Evolutionary conservation across 2,329 filamentous ascomycete species (phyloP).

Genomic region (Paraconiothyrium sp.): DNA sequence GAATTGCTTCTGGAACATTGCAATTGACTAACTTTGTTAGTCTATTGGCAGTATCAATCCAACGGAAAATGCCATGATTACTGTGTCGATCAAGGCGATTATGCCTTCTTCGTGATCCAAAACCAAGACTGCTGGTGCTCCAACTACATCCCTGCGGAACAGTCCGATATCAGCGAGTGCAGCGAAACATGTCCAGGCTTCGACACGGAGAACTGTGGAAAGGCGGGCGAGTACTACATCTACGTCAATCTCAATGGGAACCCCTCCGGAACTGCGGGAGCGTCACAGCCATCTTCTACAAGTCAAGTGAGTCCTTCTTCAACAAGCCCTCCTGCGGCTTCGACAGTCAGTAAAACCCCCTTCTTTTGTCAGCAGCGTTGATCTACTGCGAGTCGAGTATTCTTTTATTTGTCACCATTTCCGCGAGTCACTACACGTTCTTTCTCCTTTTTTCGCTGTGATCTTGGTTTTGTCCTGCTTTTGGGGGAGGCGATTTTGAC

Average conservation of each 20-base stretch:
- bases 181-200: constrained; percentile 73
- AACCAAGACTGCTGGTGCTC: constrained; percentile 77
- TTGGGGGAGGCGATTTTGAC: constrained; percentile 38
- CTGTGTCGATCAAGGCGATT: constrained; percentile 61
- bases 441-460: constrained; percentile 15
- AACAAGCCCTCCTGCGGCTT: constrained; percentile 14
- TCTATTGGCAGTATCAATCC: constrained; percentile 62
- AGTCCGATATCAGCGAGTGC: constrained; percentile 60
- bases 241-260: constrained; percentile 65
- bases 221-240: constrained; percentile 63
- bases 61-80: constrained; percentile 73
- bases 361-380: constrained; percentile 31
- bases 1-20: not conserved
- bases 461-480: constrained; percentile 12
- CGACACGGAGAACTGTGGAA: constrained; percentile 72
- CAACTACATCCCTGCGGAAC: constrained; percentile 67
- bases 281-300: constrained; percentile 36
- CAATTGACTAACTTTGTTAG: constrained; percentile 24
- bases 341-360: constrained; percentile 42
- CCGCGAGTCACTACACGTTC: not conserved
- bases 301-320: constrained; percentile 35
- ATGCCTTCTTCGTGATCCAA: constrained; percentile 75
- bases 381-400: constrained; percentile 19
- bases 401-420: not conserved
- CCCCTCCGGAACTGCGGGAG: constrained; percentile 67